Base-by-base conservation (phyloP, 306 rosid species). In the Quercus mongolica region DNA sequence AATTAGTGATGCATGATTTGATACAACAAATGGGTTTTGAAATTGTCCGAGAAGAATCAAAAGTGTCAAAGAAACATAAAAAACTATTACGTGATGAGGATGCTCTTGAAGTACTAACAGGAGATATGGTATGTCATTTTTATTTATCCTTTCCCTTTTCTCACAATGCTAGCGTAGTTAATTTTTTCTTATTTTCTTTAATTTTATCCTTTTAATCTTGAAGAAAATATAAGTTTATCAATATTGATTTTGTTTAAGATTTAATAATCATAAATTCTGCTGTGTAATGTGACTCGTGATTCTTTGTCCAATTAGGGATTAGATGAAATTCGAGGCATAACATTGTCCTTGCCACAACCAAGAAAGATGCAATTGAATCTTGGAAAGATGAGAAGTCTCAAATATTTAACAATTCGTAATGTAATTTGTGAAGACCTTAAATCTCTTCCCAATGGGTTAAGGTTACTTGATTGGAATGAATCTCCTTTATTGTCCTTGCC, bases 1-100 rank as follows among this genome's bases (percentile, higher is more conserved):
- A 9, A 7, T 31, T 88, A 10, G 1, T 2, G 54, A 82, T 87
- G 90, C 94, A 84, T 79, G 78, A 84, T 61, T 83, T 83, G 57
- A 15, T 84, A 12, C 86, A 88, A 68, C 71, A 82, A 73, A 54
- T 87, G 54, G 92, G 90, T 1, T 69, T 58, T 65, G 72, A 83
- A 71, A 79, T 85, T 55, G 86, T 78, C 78, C 71, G 74, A 44
- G 38, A n/a, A 73, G 77, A 80, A 28, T 68, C 84, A 0, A 72
- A 56, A 2, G 74, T 77, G 1, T 81, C 77, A 5, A 56, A 85
- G 3, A 71, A 73, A 61, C 78, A 80, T 0, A 79, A 81, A 26
- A 87, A 85, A 46, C 15, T 89, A 5, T 89, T 82, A 0, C 0
- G 85, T 79, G 25, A 77, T 46, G 67, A 85, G 68, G 85, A 87